Conservation (phyloP, 2,329 filamentous ascomycete genomes). For the Aureobasidium sp. region DNA sequence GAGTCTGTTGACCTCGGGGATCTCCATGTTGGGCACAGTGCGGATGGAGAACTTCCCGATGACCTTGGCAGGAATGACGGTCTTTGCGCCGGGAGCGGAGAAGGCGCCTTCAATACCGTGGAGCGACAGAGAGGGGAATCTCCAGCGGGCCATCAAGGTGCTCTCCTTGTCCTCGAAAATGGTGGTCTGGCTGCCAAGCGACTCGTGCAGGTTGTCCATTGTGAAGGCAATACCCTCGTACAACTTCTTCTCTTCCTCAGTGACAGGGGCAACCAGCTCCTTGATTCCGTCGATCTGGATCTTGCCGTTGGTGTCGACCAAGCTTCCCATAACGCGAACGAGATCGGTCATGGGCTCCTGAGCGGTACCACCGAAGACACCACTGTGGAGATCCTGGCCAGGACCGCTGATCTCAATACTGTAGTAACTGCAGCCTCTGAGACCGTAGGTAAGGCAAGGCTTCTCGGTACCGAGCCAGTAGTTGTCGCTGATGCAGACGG, state of each 20-base stretch:
- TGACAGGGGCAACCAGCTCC: slow-evolving; percentile 85
- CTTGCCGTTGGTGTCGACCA: slow-evolving; percentile 85
- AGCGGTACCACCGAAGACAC: slow-evolving; percentile 91
- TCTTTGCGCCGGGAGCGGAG: slow-evolving; percentile 89
- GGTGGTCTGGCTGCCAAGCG: slow-evolving; percentile 77
- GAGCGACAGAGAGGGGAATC: slow-evolving; percentile 85
- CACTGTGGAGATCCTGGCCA: slow-evolving; percentile 88
- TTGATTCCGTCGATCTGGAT: slow-evolving; percentile 91
- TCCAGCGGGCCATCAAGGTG: slow-evolving; percentile 93
- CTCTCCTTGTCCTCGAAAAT: slow-evolving; percentile 83
- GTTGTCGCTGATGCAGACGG: slow-evolving; percentile 98
- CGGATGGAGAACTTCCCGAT: slow-evolving; percentile 97
- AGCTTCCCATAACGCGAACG: slow-evolving; percentile 66
- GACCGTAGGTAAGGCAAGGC: slow-evolving; percentile 93
- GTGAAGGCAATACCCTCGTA: slow-evolving; percentile 89
- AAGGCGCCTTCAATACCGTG: slow-evolving; percentile 96
- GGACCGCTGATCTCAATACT: slow-evolving; percentile 83
- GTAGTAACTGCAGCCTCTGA: slow-evolving; percentile 98
- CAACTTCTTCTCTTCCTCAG: slow-evolving; percentile 75
- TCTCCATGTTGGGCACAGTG: slow-evolving; percentile 96
- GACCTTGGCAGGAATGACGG: slow-evolving; percentile 96
- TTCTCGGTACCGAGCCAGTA: slow-evolving; percentile 99
- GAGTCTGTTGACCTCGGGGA: slow-evolving; percentile 73
- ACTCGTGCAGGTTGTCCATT: slow-evolving; percentile 92
- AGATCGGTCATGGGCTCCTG: slow-evolving; percentile 99